Percentiles rank a stretch among this genome's conserved stretches.
These are phyloP conservation scores for Nicotiana benthamiana DNA, from an alignment of 257 asterid species.

Conservation along the genomic window DNA sequence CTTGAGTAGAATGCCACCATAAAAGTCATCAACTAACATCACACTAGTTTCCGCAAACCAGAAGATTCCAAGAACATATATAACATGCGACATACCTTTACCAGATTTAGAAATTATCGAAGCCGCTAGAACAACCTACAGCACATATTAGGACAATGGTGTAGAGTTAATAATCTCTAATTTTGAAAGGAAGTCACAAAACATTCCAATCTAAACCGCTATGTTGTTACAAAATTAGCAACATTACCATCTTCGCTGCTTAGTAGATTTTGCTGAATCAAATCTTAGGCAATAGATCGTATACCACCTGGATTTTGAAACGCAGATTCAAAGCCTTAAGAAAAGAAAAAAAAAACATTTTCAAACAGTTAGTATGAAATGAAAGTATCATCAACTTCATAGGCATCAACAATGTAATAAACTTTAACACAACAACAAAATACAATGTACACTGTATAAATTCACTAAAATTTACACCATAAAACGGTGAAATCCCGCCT, in stretches of 20 bases:
- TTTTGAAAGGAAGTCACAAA: neutral
- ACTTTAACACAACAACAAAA: neutral
- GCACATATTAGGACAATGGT: neutral
- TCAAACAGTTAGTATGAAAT: neutral
- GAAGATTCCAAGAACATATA: neutral
- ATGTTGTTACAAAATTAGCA: neutral
- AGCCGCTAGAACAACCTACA: slow-evolving; percentile 92
- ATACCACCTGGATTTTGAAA: slow-evolving; percentile 2
- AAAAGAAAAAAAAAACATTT: neutral
- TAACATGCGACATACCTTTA: slow-evolving; percentile 46
- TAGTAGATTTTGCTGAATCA: neutral
- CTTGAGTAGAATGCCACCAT: neutral
- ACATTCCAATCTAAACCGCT: neutral
- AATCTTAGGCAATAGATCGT: neutral
- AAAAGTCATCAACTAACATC: neutral
- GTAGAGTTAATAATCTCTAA: neutral
- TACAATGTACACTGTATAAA: neutral
- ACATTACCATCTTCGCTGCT: slow-evolving; percentile 3
- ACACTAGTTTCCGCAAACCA: neutral
- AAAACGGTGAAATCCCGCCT: neutral
- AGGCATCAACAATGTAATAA: neutral
- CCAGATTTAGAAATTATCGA: slow-evolving; percentile 82
- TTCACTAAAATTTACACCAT: neutral
- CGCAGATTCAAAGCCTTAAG: neutral
- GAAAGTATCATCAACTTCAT: neutral